These are phyloP conservation scores for Sporothrix sp. DNA, from an alignment of 2,329 filamentous ascomycete species.

Conservation along the genomic window DNA sequence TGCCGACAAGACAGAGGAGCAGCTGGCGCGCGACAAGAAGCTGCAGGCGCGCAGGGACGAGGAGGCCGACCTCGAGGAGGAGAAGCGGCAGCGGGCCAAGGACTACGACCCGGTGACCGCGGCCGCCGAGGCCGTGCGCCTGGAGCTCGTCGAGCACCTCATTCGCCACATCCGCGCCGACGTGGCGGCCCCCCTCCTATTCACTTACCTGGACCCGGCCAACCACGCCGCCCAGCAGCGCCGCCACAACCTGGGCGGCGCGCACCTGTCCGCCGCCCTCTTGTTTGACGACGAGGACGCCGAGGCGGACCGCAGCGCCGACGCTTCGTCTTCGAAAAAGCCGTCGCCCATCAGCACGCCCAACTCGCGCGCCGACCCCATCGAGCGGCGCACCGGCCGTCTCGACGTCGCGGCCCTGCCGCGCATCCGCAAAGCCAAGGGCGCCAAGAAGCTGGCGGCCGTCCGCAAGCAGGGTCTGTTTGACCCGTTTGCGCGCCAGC, in stretches of 20 bases:
- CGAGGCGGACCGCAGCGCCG: too few species aligned
- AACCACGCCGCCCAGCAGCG: constrained; percentile 72
- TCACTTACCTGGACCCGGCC: constrained; percentile 71
- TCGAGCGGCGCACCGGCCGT: constrained; percentile 49
- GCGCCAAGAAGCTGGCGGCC: constrained; percentile 37
- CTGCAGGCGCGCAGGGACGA: constrained; percentile 60
- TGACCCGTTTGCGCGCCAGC: constrained; percentile 56
- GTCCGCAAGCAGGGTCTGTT: constrained; percentile 54
- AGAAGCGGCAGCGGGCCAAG: constrained; percentile 77
- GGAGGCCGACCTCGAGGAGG: constrained; percentile 75
- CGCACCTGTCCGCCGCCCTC: constrained; percentile 39
- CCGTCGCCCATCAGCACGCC: constrained; percentile 53
- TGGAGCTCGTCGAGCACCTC: constrained; percentile 77
- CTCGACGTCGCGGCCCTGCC: constrained; percentile 57
- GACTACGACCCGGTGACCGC: constrained; percentile 85
- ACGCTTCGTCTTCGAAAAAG: constrained; percentile 11
- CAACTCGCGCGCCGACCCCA: constrained; percentile 50
- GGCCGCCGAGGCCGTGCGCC: constrained; percentile 66
- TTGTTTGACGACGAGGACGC: constrained; percentile 44
- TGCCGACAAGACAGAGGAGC: constrained; percentile 32
- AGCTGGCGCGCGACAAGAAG: constrained; percentile 47
- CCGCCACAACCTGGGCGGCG: constrained; percentile 66
- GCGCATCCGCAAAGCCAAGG: constrained; percentile 62
- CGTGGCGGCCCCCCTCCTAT: constrained; percentile 70
- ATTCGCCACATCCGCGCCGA: constrained; percentile 82